Evolutionary conservation across 1,284 basidiomycete species (phyloP).

Genomic region (Trametes pubescens): DNA sequence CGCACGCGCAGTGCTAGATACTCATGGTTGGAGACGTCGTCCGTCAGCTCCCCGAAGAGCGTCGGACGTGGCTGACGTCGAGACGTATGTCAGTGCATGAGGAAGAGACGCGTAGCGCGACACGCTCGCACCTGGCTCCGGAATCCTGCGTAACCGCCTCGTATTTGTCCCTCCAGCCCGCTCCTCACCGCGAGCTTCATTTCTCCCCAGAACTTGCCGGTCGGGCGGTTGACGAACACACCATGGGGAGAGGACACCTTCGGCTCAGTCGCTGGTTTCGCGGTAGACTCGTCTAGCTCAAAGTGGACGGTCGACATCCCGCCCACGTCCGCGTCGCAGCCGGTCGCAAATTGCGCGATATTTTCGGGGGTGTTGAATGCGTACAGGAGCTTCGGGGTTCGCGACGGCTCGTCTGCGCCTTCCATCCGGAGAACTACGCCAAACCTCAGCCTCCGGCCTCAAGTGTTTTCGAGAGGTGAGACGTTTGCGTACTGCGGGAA

Average conservation of each 20-base stretch:
- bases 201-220: constrained; percentile 77
- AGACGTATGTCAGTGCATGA: neutral
- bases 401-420: constrained; percentile 67
- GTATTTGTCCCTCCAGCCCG: constrained; percentile 65
- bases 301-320: constrained; percentile 81
- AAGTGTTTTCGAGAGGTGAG: neutral
- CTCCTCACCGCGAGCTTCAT: constrained; percentile 73
- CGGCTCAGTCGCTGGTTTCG: constrained; percentile 41
- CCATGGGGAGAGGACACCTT: constrained; percentile 49
- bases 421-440: constrained; percentile 73
- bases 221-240: constrained; percentile 44
- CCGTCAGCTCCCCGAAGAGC: constrained; percentile 82
- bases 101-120: neutral
- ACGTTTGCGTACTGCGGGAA: constrained; percentile 41
- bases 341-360: constrained; percentile 70
- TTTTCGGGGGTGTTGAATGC: constrained; percentile 67
- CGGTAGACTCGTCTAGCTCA: constrained; percentile 60
- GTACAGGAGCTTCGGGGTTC: constrained; percentile 67
- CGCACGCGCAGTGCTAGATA: constrained; percentile 84
- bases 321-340: constrained; percentile 87
- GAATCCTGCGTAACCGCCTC: constrained; percentile 87
- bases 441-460: constrained; percentile 29
- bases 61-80: constrained; percentile 63
- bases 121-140: constrained; percentile 70
- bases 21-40: constrained; percentile 82